These are phyloP conservation scores for Mucor circinelloides DNA, from an alignment of 371 early-diverging fungal genomes.

Conservation along the genomic window DNA sequence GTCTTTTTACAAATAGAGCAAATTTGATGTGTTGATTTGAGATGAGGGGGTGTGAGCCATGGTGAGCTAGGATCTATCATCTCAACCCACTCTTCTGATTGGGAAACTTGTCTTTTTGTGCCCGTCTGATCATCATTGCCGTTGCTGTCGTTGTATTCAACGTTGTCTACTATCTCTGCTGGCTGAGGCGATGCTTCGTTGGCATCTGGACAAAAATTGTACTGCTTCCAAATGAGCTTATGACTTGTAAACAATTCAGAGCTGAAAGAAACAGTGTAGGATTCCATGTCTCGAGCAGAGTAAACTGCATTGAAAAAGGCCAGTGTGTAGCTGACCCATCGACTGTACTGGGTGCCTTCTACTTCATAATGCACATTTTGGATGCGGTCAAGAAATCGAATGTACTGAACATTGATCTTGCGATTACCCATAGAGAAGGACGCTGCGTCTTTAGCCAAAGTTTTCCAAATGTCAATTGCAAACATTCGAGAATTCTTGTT, in stretches of 20 bases:
- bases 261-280: background rate
- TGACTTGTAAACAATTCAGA: background rate
- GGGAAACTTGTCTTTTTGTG: background rate
- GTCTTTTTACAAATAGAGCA: slow-evolving; percentile 17
- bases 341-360: background rate
- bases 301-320: background rate
- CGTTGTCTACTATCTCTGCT: background rate
- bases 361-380: background rate
- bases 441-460: background rate
- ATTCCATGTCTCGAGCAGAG: background rate
- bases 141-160: background rate
- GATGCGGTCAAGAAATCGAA: background rate
- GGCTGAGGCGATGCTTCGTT: background rate
- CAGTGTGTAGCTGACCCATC: background rate
- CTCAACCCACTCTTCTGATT: background rate
- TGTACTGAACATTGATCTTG: background rate
- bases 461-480: slow-evolving; percentile 1
- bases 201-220: background rate
- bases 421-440: background rate
- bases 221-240: background rate
- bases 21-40: slow-evolving; percentile 10
- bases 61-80: background rate
- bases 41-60: background rate
- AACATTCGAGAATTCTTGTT: background rate
- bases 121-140: background rate